These are phyloP conservation scores for Thozetella sp. DNA, from an alignment of 495 filamentous ascomycete genomes.

Conservation along the genomic window DNA sequence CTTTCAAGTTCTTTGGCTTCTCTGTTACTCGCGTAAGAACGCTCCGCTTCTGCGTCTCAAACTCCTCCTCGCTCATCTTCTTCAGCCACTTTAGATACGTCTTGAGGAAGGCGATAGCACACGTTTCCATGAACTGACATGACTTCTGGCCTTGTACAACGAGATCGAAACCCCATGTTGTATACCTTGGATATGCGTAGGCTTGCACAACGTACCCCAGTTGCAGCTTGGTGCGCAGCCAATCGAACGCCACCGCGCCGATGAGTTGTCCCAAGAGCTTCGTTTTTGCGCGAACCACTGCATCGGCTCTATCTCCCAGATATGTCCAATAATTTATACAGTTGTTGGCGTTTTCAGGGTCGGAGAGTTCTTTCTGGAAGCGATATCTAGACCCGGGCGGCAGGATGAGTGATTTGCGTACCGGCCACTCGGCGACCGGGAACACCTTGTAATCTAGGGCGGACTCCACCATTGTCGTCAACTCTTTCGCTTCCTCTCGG, in stretches of 20 bases:
- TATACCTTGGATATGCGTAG: slow-evolving; percentile 65
- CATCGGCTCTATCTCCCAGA: slow-evolving; percentile 72
- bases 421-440: slow-evolving; percentile 77
- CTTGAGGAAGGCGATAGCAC: slow-evolving; percentile 82
- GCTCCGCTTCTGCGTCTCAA: slow-evolving; percentile 88
- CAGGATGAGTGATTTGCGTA: slow-evolving; percentile 74
- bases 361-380: slow-evolving; percentile 78
- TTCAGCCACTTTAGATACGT: slow-evolving; percentile 65
- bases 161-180: slow-evolving; percentile 81
- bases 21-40: slow-evolving; percentile 86
- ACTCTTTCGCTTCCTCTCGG: slow-evolving; percentile 88
- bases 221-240: slow-evolving; percentile 94
- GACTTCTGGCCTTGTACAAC: slow-evolving; percentile 93
- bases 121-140: slow-evolving; percentile 77
- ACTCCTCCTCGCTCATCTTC: slow-evolving; percentile 81
- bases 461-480: slow-evolving; percentile 80
- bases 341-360: slow-evolving; percentile 92
- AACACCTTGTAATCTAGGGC: slow-evolving; percentile 74
- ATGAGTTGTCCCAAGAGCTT: slow-evolving; percentile 88
- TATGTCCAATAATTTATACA: slow-evolving; percentile 92
- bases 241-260: slow-evolving; percentile 91
- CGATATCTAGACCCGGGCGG: slow-evolving; percentile 80
- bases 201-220: slow-evolving; percentile 96
- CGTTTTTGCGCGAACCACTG: slow-evolving; percentile 69
- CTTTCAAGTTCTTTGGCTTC: slow-evolving; percentile 87